phyloP scores from a whole-genome alignment of 306 rosid species.

The Cucumis sativus region DNA sequence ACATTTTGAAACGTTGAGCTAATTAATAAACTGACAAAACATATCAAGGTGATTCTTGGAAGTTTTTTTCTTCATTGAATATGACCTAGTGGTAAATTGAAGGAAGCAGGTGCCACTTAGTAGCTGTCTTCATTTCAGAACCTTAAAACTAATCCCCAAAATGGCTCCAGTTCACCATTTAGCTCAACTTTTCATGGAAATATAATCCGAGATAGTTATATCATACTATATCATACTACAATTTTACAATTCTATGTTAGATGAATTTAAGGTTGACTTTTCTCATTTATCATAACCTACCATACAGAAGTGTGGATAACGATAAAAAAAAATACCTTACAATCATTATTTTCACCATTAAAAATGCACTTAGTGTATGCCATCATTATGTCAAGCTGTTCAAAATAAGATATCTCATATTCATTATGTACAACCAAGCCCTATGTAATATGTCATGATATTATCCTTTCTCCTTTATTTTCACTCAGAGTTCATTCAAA shows the following conservation, averaged over 20 bases:
- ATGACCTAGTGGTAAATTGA: background rate
- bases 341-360: background rate
- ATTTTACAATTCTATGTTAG: background rate
- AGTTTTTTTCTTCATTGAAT: background rate
- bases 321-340: no score
- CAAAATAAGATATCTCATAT: background rate
- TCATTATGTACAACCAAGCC: background rate
- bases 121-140: background rate
- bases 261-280: background rate
- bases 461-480: background rate
- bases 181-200: background rate
- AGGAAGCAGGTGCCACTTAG: background rate
- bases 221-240: background rate
- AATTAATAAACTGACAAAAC: background rate
- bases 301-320: background rate
- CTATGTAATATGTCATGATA: background rate
- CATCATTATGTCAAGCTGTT: background rate
- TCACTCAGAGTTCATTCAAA: background rate
- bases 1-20: slow-evolving; percentile 8
- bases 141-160: background rate
- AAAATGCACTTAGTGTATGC: background rate
- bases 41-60: background rate
- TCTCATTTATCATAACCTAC: background rate
- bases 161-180: background rate
- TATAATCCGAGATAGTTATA: background rate